Percentiles rank a stretch among this genome's conserved stretches.
phyloP scores from a whole-genome alignment of 441 rosid species.

The Breynia disticha region DNA sequence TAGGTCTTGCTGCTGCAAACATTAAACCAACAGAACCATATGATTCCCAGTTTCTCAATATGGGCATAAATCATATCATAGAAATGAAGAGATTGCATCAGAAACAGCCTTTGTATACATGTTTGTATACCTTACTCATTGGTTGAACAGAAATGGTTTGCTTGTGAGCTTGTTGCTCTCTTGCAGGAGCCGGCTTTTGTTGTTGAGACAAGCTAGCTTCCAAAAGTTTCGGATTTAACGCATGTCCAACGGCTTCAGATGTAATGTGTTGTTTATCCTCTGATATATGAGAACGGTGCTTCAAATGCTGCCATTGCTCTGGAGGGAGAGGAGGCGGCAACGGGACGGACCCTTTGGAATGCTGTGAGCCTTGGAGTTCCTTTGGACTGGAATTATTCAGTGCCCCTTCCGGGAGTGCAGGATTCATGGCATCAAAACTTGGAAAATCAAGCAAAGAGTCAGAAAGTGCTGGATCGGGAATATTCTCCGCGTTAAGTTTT shows the following conservation, averaged over 20 bases:
- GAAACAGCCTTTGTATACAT: background rate
- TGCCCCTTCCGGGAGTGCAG: conserved; percentile 19
- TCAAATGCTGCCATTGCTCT: conserved; percentile 47
- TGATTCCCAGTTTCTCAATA: conserved; percentile 9
- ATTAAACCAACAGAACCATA: conserved; percentile 11
- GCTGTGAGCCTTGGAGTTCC: conserved; percentile 25
- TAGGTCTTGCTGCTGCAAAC: conserved; percentile 28
- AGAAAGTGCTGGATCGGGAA: conserved; percentile 27
- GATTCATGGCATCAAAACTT: conserved; percentile 37
- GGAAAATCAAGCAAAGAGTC: conserved; percentile 42
- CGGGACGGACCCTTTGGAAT: conserved; percentile 28
- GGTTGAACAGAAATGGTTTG: conserved; percentile 24
- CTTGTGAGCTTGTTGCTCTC: conserved; percentile 25
- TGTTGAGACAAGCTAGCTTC: conserved; percentile 22
- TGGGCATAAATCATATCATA: background rate
- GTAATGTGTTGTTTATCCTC: conserved; percentile 25
- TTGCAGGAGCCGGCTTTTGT: conserved; percentile 27
- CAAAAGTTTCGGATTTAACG: conserved; percentile 26
- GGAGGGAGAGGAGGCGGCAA: conserved; percentile 79
- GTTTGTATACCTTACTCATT: conserved; percentile 37
- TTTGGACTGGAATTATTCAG: conserved; percentile 11
- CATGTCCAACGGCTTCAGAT: conserved; percentile 24
- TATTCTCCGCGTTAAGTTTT: conserved; percentile 20
- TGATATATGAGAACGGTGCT: conserved; percentile 23
- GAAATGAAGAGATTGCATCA: background rate